Evolutionary conservation across 371 early-diverging fungal genomes (phyloP).

Genomic region (Apophysomyces trapeziformis): DNA sequence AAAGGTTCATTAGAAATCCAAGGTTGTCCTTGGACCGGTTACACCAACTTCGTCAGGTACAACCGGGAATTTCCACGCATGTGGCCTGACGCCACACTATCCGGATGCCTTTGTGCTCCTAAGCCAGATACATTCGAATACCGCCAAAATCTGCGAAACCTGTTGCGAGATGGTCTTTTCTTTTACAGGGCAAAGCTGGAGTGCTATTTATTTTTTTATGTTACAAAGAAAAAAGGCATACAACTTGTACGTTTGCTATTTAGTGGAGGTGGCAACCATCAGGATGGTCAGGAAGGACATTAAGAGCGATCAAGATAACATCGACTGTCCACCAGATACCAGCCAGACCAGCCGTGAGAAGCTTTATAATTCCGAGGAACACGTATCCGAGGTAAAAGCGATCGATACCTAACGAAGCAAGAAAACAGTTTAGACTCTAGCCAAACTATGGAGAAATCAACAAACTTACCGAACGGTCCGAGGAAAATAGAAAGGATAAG

Average conservation of each 20-base stretch:
- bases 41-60: no score
- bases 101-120: no score
- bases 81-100: no score
- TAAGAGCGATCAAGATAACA: slow-evolving; percentile 47
- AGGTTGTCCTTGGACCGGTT: no score
- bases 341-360: slow-evolving; percentile 53
- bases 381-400: slow-evolving; percentile 69
- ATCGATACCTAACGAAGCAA: slow-evolving; percentile 46
- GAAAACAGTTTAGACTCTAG: background rate
- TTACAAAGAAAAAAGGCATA: background rate
- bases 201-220: background rate
- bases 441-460: no score
- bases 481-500: slow-evolving; percentile 52
- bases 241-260: background rate
- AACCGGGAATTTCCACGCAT: no score
- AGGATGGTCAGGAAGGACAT: slow-evolving; percentile 51
- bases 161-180: no score
- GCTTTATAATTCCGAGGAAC: slow-evolving; percentile 49
- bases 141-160: no score
- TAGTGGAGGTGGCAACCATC: slow-evolving; percentile 44
- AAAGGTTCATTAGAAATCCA: no score
- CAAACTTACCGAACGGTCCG: slow-evolving; percentile 52
- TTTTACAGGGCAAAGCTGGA: no score
- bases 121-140: no score
- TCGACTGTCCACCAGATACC: slow-evolving; percentile 58